A percentile compares a stretch with the other conserved stretches of the same genome.
These are phyloP conservation scores for Cladobotryum protrusum DNA, from an alignment of 2,329 filamentous ascomycete species.

Conservation along the genomic window DNA sequence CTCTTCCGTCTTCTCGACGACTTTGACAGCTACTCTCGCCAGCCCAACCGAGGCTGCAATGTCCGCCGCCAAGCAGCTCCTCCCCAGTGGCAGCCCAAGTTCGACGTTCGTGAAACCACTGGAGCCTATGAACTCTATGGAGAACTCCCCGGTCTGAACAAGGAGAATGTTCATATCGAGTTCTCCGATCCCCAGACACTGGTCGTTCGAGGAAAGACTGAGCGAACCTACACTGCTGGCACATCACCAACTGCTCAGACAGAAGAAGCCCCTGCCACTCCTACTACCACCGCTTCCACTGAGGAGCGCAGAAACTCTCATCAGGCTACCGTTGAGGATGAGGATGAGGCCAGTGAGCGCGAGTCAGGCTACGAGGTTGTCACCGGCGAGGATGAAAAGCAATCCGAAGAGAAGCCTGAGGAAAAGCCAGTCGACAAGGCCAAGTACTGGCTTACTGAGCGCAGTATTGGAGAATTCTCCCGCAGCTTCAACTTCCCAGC, in stretches of 20 bases:
- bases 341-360: slow-evolving; percentile 29
- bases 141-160: slow-evolving; percentile 69
- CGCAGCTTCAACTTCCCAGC: slow-evolving; percentile 63
- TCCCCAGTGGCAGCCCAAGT: slow-evolving; percentile 65
- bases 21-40: slow-evolving; percentile 51
- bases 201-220: slow-evolving; percentile 61
- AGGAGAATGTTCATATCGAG: slow-evolving; percentile 69
- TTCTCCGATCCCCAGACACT: slow-evolving; percentile 73
- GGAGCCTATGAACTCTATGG: slow-evolving; percentile 70
- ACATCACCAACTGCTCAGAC: slow-evolving; percentile 42
- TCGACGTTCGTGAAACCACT: slow-evolving; percentile 68
- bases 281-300: slow-evolving; percentile 36
- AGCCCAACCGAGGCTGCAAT: slow-evolving; percentile 22
- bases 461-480: slow-evolving; percentile 60
- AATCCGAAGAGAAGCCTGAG: slow-evolving; percentile 16
- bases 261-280: slow-evolving; percentile 33
- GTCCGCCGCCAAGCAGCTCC: slow-evolving; percentile 24
- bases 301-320: slow-evolving; percentile 33
- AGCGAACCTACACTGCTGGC: slow-evolving; percentile 55
- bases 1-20: slow-evolving; percentile 61
- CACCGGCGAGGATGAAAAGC: slow-evolving; percentile 18
- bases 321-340: slow-evolving; percentile 63
- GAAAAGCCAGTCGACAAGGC: slow-evolving; percentile 34
- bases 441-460: slow-evolving; percentile 68
- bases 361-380: slow-evolving; percentile 20